phyloP scores from a whole-genome alignment of 1,284 basidiomycete species.

The Sphagnurus paluster region DNA sequence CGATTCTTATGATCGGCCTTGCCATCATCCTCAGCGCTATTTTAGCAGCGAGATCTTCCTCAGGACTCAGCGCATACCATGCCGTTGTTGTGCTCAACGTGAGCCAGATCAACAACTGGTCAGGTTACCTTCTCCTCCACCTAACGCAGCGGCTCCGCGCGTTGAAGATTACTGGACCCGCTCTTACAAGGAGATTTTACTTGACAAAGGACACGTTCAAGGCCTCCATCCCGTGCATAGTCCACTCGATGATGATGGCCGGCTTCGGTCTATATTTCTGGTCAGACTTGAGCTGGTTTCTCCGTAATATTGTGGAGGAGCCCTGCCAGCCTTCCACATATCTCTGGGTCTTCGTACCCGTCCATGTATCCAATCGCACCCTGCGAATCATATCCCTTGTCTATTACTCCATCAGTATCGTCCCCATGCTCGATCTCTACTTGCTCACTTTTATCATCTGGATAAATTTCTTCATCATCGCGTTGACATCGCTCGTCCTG shows the following conservation, averaged over 20 bases:
- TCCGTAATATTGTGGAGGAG: background rate
- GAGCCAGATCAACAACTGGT: constrained; percentile 5
- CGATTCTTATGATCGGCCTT: too few relatives aligned
- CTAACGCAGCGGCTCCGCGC: too few relatives aligned
- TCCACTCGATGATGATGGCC: constrained; percentile 3
- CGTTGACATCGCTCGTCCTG: background rate
- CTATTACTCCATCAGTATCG: background rate
- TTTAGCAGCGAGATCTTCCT: background rate
- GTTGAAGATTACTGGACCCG: too few relatives aligned
- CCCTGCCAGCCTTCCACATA: constrained; percentile 1
- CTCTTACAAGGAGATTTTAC: too few relatives aligned
- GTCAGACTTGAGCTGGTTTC: background rate
- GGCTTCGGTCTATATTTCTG: constrained; percentile 6
- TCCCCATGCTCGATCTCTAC: background rate
- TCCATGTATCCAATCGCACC: background rate
- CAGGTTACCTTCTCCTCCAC: background rate
- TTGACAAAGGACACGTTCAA: too few relatives aligned
- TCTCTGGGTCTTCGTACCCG: constrained; percentile 5
- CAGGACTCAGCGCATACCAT: background rate
- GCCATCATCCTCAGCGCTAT: constrained; percentile 2
- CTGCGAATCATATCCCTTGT: background rate
- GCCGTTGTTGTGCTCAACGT: background rate
- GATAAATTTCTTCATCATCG: background rate
- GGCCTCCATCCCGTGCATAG: background rate
- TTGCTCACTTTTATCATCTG: background rate